A percentile compares a stretch with the other conserved stretches of the same genome.
Evolutionary conservation across 495 filamentous ascomycete species (phyloP).

Genomic region (Peziza echinospora): DNA sequence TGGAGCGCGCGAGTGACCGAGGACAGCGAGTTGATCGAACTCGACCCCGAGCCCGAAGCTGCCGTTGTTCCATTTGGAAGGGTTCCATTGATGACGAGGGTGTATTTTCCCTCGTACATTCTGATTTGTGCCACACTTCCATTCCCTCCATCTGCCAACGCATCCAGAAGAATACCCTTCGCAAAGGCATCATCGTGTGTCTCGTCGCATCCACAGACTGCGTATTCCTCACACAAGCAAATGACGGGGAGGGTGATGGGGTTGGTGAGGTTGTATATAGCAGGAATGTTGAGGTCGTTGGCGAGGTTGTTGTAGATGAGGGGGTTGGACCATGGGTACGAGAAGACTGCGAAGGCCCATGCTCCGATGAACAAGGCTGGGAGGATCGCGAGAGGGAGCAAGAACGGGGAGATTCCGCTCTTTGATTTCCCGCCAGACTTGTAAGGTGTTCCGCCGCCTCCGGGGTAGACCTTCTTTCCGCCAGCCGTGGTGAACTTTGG

Average conservation of each 20-base stretch:
- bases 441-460: neutral
- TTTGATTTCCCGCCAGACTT: neutral
- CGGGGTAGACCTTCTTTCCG: neutral
- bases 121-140: neutral
- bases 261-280: neutral
- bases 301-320: neutral
- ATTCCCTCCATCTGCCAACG: neutral
- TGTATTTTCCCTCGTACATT: neutral
- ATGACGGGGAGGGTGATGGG: neutral
- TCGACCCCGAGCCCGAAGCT: neutral
- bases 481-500: neutral
- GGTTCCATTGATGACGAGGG: neutral
- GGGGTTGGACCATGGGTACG: neutral
- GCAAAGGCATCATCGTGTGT: neutral
- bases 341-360: neutral
- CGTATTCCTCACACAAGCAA: neutral
- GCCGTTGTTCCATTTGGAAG: neutral
- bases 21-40: too few species aligned
- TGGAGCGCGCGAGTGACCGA: too few species aligned
- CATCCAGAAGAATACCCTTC: neutral
- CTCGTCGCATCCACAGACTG: neutral
- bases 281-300: neutral
- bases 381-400: neutral
- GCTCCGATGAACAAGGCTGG: neutral
- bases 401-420: neutral